Base-by-base conservation (phyloP, 176 grass and related monocot genomes). In the Triticum monococcum region DNA sequence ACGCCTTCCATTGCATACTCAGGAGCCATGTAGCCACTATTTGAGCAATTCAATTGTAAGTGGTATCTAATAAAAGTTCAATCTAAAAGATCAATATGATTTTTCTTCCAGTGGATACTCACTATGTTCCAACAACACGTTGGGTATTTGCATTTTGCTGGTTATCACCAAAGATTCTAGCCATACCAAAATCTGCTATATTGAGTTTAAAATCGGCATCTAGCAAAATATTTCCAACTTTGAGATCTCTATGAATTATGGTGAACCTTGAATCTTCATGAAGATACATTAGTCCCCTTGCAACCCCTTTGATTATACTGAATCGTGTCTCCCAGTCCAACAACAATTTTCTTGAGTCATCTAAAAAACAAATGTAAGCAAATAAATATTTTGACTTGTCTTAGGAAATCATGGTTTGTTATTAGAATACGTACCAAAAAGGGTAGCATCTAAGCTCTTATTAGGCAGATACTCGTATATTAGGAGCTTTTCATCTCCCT, bases 1-100 rank as follows among this genome's bases (percentile, higher is more conserved):
- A 83, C 35, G 0, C 89, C 91, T 22, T 63, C 91, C 91, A 93
- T 93, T 13, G 85, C 91, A 88, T 93, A 90, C 16, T 93, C 86
- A 50, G 82, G 88, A 81, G 88, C 83, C 88, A 87, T 90, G 26
- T 92, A 92, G 43, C 86, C 90, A 60, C 83, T 89, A 52, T 1
- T 37, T 60, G 13, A 40, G 17, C 77, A 18, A 23, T 64, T 23
- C 4, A 72, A 16, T 16, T 16, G 0, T 13, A 45, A 45, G 41
- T 10, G 67, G 12, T n/a, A n/a, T 33, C 11, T 1, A n/a, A 4
- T 70, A 1, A 0, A 18, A 38, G 33, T 70, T 12, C 0, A 70
- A 70, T 38, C 2, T 70, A 6, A 22, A 1, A 37, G 2, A 7
- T 5, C 22, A 2, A 40, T 2, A 23, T 6, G 9, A 72, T 1